These are phyloP conservation scores for Hymenoscyphus infarciens DNA, from an alignment of 2,329 filamentous ascomycete genomes.

Conservation along the genomic window DNA sequence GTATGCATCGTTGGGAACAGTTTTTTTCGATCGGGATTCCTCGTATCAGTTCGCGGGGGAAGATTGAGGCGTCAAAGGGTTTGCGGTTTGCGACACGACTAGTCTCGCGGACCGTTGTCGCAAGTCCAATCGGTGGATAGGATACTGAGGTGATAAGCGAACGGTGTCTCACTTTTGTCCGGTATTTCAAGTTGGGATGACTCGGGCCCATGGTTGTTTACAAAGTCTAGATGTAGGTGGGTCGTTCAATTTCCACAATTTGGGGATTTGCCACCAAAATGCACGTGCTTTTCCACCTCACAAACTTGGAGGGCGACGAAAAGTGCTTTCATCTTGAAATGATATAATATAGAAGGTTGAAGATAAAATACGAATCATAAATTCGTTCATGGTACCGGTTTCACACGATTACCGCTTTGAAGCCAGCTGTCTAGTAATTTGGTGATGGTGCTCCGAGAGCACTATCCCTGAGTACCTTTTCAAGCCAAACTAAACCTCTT, in stretches of 20 bases:
- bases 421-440: too few species aligned
- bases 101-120: constrained; percentile 2
- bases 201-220: not conserved
- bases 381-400: too few species aligned
- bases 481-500: too few species aligned
- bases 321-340: too few species aligned
- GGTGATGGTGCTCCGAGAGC: too few species aligned
- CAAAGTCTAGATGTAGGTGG: not conserved
- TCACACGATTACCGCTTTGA: too few species aligned
- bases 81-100: constrained; percentile 1
- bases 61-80: not conserved
- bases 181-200: not conserved
- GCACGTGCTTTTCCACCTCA: too few species aligned
- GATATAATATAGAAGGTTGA: too few species aligned
- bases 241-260: not conserved
- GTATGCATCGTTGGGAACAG: not conserved
- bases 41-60: not conserved
- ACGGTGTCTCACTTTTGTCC: not conserved
- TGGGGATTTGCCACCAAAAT: too few species aligned
- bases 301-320: too few species aligned
- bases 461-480: too few species aligned
- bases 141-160: not conserved
- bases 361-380: too few species aligned
- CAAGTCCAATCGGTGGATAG: not conserved
- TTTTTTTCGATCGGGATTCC: not conserved